A percentile compares a stretch with the other conserved stretches of the same genome.
phyloP scores from a whole-genome alignment of 2,329 filamentous ascomycete species.

The Neoarthrinium moseri region DNA sequence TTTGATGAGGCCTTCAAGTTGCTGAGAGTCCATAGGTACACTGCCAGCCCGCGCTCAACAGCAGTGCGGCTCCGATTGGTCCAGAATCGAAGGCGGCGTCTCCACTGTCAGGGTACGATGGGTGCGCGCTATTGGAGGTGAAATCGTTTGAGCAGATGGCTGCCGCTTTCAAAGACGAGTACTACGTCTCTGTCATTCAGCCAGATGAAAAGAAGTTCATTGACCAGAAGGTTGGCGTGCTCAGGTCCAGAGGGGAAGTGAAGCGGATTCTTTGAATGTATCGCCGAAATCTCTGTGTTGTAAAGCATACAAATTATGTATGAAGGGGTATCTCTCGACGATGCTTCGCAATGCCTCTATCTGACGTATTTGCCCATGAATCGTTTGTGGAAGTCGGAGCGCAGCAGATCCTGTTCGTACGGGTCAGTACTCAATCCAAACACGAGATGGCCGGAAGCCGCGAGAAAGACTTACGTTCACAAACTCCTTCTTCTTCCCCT shows the following conservation, averaged over 20 bases:
- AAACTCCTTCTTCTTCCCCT: slow-evolving; percentile 86
- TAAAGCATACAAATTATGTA: neutral
- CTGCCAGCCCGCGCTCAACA: slow-evolving; percentile 21
- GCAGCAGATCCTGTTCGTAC: slow-evolving; percentile 70
- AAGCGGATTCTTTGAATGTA: slow-evolving; percentile 9
- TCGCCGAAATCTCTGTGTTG: neutral
- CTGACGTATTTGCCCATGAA: slow-evolving; percentile 80
- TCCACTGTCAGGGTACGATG: slow-evolving; percentile 24
- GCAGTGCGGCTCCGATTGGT: slow-evolving; percentile 10
- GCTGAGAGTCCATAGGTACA: slow-evolving; percentile 21
- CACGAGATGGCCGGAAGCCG: no score
- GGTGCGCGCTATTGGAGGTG: slow-evolving; percentile 29
- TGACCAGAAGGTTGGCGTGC: slow-evolving; percentile 24
- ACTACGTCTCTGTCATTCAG: slow-evolving; percentile 26
- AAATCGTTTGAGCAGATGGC: slow-evolving; percentile 23
- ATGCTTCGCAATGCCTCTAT: slow-evolving; percentile 35
- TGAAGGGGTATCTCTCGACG: neutral
- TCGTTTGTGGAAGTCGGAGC: slow-evolving; percentile 95
- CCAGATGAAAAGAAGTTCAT: slow-evolving; percentile 28
- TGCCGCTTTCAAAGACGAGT: slow-evolving; percentile 27
- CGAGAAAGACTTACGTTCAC: slow-evolving; percentile 90
- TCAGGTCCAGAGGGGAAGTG: slow-evolving; percentile 18
- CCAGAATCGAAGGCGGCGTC: slow-evolving; percentile 13
- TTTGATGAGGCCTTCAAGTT: no score
- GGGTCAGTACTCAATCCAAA: neutral